Evolutionary conservation across 2,329 filamentous ascomycete genomes (phyloP).

Genomic region (Aureobasidium sp.): DNA sequence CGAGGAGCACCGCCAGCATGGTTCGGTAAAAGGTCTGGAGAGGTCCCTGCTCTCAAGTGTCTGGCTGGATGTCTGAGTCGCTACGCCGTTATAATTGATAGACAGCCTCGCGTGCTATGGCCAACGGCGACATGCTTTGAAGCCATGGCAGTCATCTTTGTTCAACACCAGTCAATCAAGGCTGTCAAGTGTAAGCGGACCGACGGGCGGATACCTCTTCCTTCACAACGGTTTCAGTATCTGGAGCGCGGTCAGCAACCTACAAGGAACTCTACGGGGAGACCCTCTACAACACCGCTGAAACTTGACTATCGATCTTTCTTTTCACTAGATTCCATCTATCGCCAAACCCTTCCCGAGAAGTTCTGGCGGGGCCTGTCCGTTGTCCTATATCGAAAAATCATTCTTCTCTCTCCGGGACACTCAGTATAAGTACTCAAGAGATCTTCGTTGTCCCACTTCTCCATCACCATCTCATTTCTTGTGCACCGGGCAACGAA

Average conservation of each 20-base stretch:
- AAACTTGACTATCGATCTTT: conserved; percentile 16
- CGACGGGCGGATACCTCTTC: neutral
- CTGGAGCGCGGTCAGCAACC: neutral
- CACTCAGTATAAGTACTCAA: conserved; percentile 13
- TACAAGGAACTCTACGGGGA: conserved; percentile 7
- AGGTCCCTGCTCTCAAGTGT: neutral
- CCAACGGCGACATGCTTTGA: neutral
- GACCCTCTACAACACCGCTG: conserved; percentile 8
- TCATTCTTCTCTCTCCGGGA: neutral
- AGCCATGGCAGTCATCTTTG: neutral
- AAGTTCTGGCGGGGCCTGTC: conserved; percentile 1
- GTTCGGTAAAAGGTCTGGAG: conserved; percentile 8
- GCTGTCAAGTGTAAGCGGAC: conserved; percentile 4
- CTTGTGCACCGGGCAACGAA: conserved; percentile 12
- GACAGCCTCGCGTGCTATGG: neutral
- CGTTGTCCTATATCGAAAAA: conserved; percentile 8
- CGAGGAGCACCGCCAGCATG: neutral
- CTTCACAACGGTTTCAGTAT: neutral
- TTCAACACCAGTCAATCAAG: neutral
- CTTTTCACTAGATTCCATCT: conserved; percentile 11
- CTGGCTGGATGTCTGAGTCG: neutral
- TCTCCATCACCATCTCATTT: conserved; percentile 10
- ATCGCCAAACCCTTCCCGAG: conserved; percentile 3
- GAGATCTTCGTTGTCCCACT: conserved; percentile 11
- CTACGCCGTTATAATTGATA: conserved; percentile 7